Evolutionary conservation across 345 rosid species (phyloP), one percentile per base, ranked within the genome.

Genomic region (Cardamine chenopodiifolia): DNA sequence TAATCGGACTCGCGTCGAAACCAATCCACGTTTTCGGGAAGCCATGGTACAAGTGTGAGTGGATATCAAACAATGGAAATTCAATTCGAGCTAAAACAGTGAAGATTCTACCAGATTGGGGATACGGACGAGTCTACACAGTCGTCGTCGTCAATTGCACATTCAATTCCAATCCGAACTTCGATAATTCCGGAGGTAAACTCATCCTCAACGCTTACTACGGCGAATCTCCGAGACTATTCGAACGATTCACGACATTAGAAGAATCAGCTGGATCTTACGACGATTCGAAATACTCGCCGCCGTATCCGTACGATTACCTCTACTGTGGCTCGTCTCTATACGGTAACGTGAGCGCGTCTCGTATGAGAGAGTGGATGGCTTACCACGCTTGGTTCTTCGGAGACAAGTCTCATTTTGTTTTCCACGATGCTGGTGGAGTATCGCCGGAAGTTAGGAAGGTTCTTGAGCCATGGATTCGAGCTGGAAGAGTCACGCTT

Each of bases 301-400:
- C 88, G 17, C 93, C 93, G 20, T 83, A 76, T 42, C 81, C 75
- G 28, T 92, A 90, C 63, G 96, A 92, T 2, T 92, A 88, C 67
- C 79, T 92, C 14, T 92, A 92, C 66, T 92, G 98, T 47, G 96
- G 94, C 61, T 90, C 96, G 13, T 90, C 98, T 0, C 70, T 92
- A 13, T 92, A 90, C 68, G 98, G 98, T 0, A 83, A 87, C 76
- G 75, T 92, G 70, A 88, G 85, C 47, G 84, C 92, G 4, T 70
- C 80, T 8, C 84, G 98, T 71, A 81, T 92, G 25, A 75, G 94
- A 57, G 98, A 92, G 56, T 92, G 96, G 96, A 92, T 90, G 82
- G 98, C 98, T 65, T 92, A 90, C 73, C 98, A 92, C 74, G 87
- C 92, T 1, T 86, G 96, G 92, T 88, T 92, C 80, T 90, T 92